Conservation (phyloP, 495 filamentous ascomycete species). For the Alectoria sarmentosa region DNA sequence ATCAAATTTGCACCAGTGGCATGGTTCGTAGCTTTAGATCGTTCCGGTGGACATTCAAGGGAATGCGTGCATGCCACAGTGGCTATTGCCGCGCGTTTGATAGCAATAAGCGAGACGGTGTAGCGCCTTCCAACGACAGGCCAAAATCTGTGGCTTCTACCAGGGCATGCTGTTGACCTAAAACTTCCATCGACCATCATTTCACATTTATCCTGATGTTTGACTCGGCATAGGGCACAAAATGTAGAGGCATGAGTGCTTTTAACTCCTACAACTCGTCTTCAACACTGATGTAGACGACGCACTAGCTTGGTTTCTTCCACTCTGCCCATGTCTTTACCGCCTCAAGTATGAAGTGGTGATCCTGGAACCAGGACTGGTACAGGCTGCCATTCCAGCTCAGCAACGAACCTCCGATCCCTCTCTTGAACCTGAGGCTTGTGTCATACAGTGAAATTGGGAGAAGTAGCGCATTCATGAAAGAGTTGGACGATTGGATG, state of each 20-base stretch:
- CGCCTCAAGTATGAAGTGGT: neutral
- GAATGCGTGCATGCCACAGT: neutral
- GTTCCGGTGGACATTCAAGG: no score
- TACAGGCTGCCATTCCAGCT: neutral
- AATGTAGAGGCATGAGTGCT: neutral
- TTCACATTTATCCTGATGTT: neutral
- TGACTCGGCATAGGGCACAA: neutral
- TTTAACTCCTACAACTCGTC: neutral
- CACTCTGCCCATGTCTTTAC: neutral
- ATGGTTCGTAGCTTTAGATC: no score
- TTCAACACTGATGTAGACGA: neutral
- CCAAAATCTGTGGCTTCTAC: neutral
- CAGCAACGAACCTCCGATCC: neutral
- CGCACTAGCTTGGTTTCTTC: neutral
- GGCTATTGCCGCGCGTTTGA: neutral
- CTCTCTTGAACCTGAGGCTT: no score
- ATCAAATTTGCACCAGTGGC: no score
- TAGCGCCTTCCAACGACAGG: neutral
- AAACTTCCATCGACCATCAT: neutral
- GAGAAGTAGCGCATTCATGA: neutral
- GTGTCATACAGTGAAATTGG: neutral
- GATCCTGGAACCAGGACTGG: neutral
- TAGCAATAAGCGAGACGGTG: neutral
- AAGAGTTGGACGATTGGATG: neutral
- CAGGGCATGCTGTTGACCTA: neutral